Conservation (phyloP, 495 filamentous ascomycete genomes). For the Xylaria longipes region DNA sequence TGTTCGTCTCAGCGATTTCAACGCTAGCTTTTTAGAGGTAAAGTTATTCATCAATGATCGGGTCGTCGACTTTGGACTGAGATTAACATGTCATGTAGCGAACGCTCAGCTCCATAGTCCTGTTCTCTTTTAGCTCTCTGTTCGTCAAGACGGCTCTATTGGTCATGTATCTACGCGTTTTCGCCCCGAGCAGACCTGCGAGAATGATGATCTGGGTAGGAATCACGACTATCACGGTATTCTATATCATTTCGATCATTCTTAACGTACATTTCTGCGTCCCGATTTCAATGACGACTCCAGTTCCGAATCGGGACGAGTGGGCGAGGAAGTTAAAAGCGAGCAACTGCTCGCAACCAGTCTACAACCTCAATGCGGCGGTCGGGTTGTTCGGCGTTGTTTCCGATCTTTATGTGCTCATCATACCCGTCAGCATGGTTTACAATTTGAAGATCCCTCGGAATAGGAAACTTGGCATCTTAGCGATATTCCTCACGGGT, state of each 20-base stretch:
- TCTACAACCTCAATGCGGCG: conserved; percentile 25
- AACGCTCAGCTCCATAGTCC: conserved; percentile 14
- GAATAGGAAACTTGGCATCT: conserved; percentile 21
- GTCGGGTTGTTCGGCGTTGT: conserved; percentile 24
- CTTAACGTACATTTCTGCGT: conserved; percentile 21
- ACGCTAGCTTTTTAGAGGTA: conserved; percentile 19
- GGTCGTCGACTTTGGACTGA: neutral
- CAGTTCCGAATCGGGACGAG: neutral
- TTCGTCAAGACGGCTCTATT: conserved; percentile 30
- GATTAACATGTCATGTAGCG: conserved; percentile 13
- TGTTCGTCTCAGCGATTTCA: conserved; percentile 21
- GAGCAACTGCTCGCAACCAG: conserved; percentile 25
- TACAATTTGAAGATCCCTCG: conserved; percentile 18
- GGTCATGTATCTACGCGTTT: conserved; percentile 30
- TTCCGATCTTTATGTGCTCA: conserved; percentile 30
- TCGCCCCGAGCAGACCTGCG: conserved; percentile 20
- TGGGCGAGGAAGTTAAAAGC: conserved; percentile 22
- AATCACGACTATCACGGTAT: conserved; percentile 18
- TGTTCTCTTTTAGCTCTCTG: conserved; percentile 23
- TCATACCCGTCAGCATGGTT: conserved; percentile 28
- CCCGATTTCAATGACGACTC: conserved; percentile 15
- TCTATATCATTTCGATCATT: conserved; percentile 20
- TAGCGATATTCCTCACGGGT: conserved; percentile 29
- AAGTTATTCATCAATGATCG: neutral
- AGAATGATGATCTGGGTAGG: conserved; percentile 27